phyloP scores from a whole-genome alignment of 768 basidiomycete genomes.

The Rhodotorula sphaerocarpa region DNA sequence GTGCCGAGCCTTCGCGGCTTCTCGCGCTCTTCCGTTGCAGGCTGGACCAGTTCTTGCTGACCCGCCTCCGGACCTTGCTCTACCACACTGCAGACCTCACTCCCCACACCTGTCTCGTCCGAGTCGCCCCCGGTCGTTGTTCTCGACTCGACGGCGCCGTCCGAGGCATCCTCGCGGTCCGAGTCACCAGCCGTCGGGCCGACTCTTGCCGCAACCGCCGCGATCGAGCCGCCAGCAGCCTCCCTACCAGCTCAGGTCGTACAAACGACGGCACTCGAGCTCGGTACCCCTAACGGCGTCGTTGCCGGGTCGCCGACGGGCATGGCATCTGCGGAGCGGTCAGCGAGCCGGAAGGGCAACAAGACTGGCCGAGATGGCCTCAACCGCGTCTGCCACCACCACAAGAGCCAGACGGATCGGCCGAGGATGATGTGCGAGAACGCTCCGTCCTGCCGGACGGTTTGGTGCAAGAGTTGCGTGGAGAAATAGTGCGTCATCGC shows the following conservation, averaged over 20 bases:
- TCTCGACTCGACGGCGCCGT: neutral
- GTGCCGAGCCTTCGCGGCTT: too few species aligned
- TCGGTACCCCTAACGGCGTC: too few species aligned
- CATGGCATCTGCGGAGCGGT: neutral
- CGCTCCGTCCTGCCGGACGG: slow-evolving; percentile 17
- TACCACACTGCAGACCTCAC: too few species aligned
- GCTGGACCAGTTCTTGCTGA: too few species aligned
- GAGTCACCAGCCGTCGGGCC: neutral
- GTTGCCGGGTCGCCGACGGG: neutral
- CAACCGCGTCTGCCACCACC: slow-evolving; percentile 28
- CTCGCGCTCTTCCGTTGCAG: neutral
- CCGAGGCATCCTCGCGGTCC: neutral
- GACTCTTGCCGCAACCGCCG: too few species aligned
- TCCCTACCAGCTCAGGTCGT: neutral
- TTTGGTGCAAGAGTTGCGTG: slow-evolving; percentile 25
- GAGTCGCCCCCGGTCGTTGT: neutral
- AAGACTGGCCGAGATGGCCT: slow-evolving; percentile 2
- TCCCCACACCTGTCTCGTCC: neutral
- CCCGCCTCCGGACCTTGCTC: too few species aligned
- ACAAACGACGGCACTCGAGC: too few species aligned
- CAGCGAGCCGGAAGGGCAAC: neutral
- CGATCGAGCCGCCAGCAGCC: neutral
- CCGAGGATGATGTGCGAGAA: slow-evolving; percentile 23
- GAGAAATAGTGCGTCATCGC: slow-evolving; percentile 16
- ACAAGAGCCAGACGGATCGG: slow-evolving; percentile 15